Conservation (phyloP, 768 basidiomycete genomes). For the Bullera alba region DNA sequence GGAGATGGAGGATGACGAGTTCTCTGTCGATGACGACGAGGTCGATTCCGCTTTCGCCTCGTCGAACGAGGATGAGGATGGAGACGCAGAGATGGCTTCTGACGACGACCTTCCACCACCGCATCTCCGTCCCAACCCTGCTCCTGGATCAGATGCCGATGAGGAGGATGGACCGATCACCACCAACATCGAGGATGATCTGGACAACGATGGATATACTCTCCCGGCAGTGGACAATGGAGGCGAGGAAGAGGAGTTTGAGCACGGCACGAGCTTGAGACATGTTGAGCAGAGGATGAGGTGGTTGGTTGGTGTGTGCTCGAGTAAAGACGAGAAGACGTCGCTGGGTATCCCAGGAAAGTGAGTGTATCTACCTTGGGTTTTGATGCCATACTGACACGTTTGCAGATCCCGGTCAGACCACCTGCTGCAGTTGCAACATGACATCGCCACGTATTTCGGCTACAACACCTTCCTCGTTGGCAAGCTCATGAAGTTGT, state of each 20-base stretch:
- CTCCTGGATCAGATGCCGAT: constrained; percentile 20
- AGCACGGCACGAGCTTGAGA: constrained; percentile 41
- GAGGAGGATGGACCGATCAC: constrained; percentile 35
- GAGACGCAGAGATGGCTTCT: constrained; percentile 33
- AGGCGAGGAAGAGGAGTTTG: constrained; percentile 39
- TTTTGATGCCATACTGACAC: constrained; percentile 3
- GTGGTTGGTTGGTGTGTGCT: constrained; percentile 44
- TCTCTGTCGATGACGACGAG: constrained; percentile 20
- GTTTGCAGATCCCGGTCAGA: constrained; percentile 70
- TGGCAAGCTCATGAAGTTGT: constrained; percentile 89
- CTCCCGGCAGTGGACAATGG: constrained; percentile 42
- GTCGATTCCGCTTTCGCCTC: constrained; percentile 39
- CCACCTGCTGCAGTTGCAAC: constrained; percentile 75
- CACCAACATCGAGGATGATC: constrained; percentile 43
- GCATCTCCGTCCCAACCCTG: constrained; percentile 33
- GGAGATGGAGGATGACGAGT: constrained; percentile 22
- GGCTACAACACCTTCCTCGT: constrained; percentile 94
- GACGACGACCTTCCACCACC: constrained; percentile 25
- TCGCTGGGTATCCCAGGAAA: constrained; percentile 44
- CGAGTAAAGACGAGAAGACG: constrained; percentile 36
- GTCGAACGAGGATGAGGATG: constrained; percentile 31
- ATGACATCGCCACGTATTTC: constrained; percentile 90
- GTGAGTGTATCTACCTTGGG: constrained; percentile 19
- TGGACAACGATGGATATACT: constrained; percentile 39
- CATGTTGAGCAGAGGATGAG: constrained; percentile 46